Conservation (phyloP, 768 basidiomycete genomes). For the Mycena indigotica region DNA sequence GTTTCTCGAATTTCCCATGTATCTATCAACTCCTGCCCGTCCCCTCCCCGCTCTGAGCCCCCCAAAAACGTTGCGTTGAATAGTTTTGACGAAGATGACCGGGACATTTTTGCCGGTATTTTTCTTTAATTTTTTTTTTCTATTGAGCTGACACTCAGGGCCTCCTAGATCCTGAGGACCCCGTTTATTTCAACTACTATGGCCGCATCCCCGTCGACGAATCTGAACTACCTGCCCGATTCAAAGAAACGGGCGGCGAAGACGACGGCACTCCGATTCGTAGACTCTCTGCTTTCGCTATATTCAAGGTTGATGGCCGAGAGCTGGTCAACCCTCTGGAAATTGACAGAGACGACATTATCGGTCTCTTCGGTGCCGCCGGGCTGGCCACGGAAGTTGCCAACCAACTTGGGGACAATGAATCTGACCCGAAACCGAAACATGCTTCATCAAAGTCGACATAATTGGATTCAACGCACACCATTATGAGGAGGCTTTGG, state of each 20-base stretch:
- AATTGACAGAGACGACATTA: not conserved
- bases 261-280: slow-evolving; percentile 57
- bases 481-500: not conserved
- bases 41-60: not conserved
- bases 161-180: not conserved
- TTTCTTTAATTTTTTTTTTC: not conserved
- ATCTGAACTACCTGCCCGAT: slow-evolving; percentile 29
- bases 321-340: not conserved
- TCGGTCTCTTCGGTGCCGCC: not conserved
- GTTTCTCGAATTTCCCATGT: slow-evolving; percentile 9
- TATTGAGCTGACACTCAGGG: not conserved
- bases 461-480: not conserved
- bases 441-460: not conserved
- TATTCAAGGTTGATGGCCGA: slow-evolving; percentile 43
- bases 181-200: not conserved
- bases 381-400: slow-evolving; percentile 8
- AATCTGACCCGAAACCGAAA: slow-evolving; percentile 28
- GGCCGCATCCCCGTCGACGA: slow-evolving; percentile 36
- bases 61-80: not conserved
- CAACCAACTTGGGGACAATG: slow-evolving; percentile 35
- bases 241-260: slow-evolving; percentile 25
- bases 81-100: not conserved
- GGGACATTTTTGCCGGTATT: not conserved
- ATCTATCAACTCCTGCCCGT: not conserved
- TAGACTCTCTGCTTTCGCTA: slow-evolving; percentile 51